Evolutionary conservation across 345 rosid species (phyloP).

Genomic region (Reutealis trisperma): DNA sequence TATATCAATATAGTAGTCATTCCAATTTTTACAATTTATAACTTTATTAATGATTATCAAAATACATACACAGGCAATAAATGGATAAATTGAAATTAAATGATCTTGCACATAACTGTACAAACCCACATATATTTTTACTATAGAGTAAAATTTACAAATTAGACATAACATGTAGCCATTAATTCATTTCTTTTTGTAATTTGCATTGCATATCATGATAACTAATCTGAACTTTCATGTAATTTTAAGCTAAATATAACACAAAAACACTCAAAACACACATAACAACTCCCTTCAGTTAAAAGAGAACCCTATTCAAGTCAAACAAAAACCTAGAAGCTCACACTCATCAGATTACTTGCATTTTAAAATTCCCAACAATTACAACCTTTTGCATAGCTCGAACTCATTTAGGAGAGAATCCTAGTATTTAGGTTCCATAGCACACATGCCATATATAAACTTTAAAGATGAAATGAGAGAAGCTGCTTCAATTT

Average conservation of each 20-base stretch:
- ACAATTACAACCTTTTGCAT: not conserved
- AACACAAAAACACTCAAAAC: not conserved
- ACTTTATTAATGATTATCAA: not conserved
- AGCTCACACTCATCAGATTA: too few relatives aligned
- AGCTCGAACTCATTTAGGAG: not conserved
- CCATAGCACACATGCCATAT: not conserved
- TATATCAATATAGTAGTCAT: too few relatives aligned
- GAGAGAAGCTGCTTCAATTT: too few relatives aligned
- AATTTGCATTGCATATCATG: not conserved
- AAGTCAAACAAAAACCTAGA: too few relatives aligned
- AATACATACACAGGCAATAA: not conserved
- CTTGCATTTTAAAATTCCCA: not conserved
- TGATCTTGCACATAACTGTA: not conserved
- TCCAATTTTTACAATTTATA: too few relatives aligned
- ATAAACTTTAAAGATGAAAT: not conserved
- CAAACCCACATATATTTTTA: not conserved
- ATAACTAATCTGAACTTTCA: not conserved
- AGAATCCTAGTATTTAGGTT: not conserved
- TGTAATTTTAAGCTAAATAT: not conserved
- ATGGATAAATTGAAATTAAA: not conserved
- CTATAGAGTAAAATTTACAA: too few relatives aligned
- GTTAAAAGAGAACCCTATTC: not conserved
- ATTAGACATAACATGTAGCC: too few relatives aligned
- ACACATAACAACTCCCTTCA: not conserved
- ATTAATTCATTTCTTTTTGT: too few relatives aligned